Evolutionary conservation across 1,139 yeast species (phyloP).

Genomic region (Yamadazyma jaroonii): DNA sequence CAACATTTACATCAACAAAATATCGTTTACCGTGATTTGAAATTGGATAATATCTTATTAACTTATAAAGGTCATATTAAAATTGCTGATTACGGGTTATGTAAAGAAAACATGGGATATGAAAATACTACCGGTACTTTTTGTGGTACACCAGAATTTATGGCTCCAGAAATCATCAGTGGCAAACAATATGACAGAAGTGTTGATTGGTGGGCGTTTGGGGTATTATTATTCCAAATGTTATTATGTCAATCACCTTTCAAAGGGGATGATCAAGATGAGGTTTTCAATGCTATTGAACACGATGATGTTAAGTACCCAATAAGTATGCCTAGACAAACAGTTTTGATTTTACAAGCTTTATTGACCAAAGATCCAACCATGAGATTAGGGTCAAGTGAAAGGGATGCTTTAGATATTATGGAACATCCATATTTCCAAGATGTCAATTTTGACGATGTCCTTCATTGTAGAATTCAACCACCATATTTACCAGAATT

Average conservation of each 20-base stretch:
- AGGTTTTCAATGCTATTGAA: constrained; percentile 94
- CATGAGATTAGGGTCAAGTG: constrained; percentile 80
- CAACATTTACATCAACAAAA: constrained; percentile 95
- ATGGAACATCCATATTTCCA: constrained; percentile 94
- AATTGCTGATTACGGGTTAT: constrained; percentile 94
- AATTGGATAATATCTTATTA: constrained; percentile 86
- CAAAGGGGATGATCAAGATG: constrained; percentile 98
- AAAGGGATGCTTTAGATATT: constrained; percentile 85
- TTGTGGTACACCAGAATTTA: constrained; percentile 98
- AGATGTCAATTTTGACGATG: constrained; percentile 87
- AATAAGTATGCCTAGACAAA: constrained; percentile 95
- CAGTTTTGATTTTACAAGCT: constrained; percentile 90
- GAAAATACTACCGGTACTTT: constrained; percentile 92
- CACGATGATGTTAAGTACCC: constrained; percentile 98
- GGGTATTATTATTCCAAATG: constrained; percentile 95
- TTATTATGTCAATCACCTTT: constrained; percentile 94
- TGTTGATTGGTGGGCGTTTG: constrained; percentile 99
- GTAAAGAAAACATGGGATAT: constrained; percentile 94
- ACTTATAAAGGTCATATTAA: constrained; percentile 94
- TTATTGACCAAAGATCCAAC: constrained; percentile 85
- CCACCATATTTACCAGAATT: constrained; percentile 87
- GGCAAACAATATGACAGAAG: constrained; percentile 91
- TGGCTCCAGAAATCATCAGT: constrained; percentile 97
- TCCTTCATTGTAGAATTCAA: constrained; percentile 65
- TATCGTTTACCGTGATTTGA: constrained; percentile 93